These are phyloP conservation scores for Suhomyces wounanorum DNA, from an alignment of 1,139 yeast species.

Conservation along the genomic window DNA sequence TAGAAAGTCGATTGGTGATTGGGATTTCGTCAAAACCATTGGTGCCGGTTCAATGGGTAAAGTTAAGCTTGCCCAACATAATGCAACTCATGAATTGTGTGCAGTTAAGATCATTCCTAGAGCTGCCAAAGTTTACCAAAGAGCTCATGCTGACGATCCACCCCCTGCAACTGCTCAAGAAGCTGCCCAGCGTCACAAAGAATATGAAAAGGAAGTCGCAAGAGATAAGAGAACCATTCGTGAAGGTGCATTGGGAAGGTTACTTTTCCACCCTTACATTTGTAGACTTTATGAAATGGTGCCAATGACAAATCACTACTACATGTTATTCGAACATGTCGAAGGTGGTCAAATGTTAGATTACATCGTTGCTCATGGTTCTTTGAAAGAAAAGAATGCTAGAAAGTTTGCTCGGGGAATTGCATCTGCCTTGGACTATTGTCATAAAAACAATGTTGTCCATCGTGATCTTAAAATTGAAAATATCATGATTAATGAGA, in stretches of 20 bases:
- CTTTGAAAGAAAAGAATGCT: conserved; percentile 90
- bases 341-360: conserved; percentile 98
- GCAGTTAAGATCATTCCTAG: conserved; percentile 84
- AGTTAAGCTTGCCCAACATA: conserved; percentile 89
- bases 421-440: conserved; percentile 89
- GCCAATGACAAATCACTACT: conserved; percentile 95
- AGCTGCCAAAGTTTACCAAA: conserved; percentile 72
- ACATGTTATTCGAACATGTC: conserved; percentile 95
- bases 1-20: conserved; percentile 89
- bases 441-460: conserved; percentile 91
- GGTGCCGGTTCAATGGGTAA: conserved; percentile 99
- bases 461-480: conserved; percentile 97
- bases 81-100: conserved; percentile 77
- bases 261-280: conserved; percentile 88
- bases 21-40: conserved; percentile 93
- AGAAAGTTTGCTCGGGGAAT: conserved; percentile 96
- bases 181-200: conserved; percentile 64
- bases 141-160: conserved; percentile 74
- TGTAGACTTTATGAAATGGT: conserved; percentile 92
- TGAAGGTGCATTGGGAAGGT: conserved; percentile 91
- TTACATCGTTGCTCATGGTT: conserved; percentile 95
- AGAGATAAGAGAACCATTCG: conserved; percentile 90
- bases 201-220: conserved; percentile 82
- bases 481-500: conserved; percentile 89
- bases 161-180: conserved; percentile 61